phyloP scores from a whole-genome alignment of 441 rosid species.

The Geranium incanum region DNA sequence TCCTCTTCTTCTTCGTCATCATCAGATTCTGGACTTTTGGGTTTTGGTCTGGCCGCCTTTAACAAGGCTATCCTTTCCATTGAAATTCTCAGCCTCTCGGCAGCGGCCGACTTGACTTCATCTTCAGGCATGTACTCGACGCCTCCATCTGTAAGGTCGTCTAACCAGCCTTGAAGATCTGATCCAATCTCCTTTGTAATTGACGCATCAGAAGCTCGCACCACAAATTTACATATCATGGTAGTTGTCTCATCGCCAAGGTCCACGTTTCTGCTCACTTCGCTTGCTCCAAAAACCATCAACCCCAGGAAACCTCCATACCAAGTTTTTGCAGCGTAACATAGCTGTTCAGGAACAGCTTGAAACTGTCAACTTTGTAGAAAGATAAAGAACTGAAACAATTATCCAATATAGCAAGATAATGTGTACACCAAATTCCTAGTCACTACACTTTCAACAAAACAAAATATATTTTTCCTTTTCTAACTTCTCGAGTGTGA shows the following conservation, averaged over 20 bases:
- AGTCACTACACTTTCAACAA: background rate
- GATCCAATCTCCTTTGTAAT: constrained; percentile 87
- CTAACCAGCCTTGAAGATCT: constrained; percentile 88
- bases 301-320: constrained; percentile 87
- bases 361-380: constrained; percentile 11
- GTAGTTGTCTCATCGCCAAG: constrained; percentile 94
- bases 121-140: constrained; percentile 97
- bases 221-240: constrained; percentile 95
- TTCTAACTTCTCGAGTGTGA: background rate
- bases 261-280: constrained; percentile 95
- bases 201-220: constrained; percentile 91
- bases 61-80: constrained; percentile 89
- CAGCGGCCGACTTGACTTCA: constrained; percentile 85
- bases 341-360: constrained; percentile 46
- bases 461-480: background rate
- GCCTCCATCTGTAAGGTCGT: constrained; percentile 87
- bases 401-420: background rate
- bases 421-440: background rate
- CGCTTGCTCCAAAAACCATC: constrained; percentile 98
- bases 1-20: constrained; percentile 35
- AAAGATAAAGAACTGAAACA: background rate
- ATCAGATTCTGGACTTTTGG: constrained; percentile 50
- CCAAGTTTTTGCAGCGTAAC: constrained; percentile 98
- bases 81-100: constrained; percentile 81
- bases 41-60: constrained; percentile 82